Evolutionary conservation across 106 monocot genomes (phyloP).

Genomic region (Allium fistulosum): DNA sequence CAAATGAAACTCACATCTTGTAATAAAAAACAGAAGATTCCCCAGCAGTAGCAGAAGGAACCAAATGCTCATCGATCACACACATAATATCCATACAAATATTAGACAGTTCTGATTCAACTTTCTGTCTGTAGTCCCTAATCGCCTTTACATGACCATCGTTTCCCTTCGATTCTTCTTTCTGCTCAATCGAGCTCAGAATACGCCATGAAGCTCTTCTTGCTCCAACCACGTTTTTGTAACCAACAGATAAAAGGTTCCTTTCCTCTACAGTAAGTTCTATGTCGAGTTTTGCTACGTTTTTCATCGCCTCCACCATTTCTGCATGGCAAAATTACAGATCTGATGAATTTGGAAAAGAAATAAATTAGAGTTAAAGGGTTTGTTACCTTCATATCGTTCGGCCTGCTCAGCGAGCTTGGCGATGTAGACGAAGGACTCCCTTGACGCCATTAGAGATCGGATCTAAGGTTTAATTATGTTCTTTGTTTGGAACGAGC

Average conservation of each 20-base stretch:
- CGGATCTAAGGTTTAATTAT: not conserved
- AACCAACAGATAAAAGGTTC: slow-evolving; percentile 29
- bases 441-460: slow-evolving; percentile 4
- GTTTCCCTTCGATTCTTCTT: slow-evolving; percentile 27
- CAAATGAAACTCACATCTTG: slow-evolving; percentile 29
- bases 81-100: slow-evolving; percentile 27
- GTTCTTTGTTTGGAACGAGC: not conserved
- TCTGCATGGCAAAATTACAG: slow-evolving; percentile 6
- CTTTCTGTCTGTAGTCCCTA: slow-evolving; percentile 23
- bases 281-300: slow-evolving; percentile 20
- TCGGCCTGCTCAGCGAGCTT: slow-evolving; percentile 95
- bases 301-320: slow-evolving; percentile 31
- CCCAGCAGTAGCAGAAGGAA: slow-evolving; percentile 19
- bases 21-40: slow-evolving; percentile 36
- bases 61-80: slow-evolving; percentile 30
- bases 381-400: slow-evolving; percentile 31
- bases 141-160: slow-evolving; percentile 21
- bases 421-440: slow-evolving; percentile 22
- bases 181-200: slow-evolving; percentile 32
- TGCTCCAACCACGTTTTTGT: slow-evolving; percentile 32
- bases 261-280: slow-evolving; percentile 31
- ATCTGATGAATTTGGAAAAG: not conserved
- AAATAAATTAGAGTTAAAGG: not conserved
- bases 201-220: slow-evolving; percentile 36
- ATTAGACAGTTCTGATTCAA: slow-evolving; percentile 24